phyloP scores from a whole-genome alignment of 306 rosid genomes.

The Potentilla sterilis region DNA sequence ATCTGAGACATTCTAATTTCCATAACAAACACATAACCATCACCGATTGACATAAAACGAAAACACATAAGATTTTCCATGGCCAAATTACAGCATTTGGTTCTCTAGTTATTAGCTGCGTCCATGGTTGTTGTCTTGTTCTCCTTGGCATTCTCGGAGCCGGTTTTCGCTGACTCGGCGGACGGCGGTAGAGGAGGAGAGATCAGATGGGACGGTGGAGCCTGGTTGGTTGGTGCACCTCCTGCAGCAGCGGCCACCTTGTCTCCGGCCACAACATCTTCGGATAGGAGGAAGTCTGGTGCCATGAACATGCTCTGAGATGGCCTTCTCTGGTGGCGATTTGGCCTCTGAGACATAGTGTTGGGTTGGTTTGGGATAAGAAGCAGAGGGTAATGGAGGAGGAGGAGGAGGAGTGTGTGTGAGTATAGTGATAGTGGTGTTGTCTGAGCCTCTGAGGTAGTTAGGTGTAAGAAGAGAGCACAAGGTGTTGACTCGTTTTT shows the following conservation, averaged over 20 bases:
- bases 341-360: slow-evolving; percentile 33
- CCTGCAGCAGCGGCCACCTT: slow-evolving; percentile 5
- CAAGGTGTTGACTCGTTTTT: slow-evolving; percentile 10
- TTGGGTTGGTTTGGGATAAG: slow-evolving; percentile 3
- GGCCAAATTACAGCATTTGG: not conserved
- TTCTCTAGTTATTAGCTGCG: slow-evolving; percentile 5
- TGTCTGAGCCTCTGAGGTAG: slow-evolving; percentile 1
- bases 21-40: not conserved
- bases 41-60: not conserved
- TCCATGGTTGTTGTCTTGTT: not conserved
- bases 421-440: not conserved
- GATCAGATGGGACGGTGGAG: not conserved
- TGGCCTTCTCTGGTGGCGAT: slow-evolving; percentile 44
- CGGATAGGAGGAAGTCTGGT: slow-evolving; percentile 25
- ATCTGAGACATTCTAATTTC: slow-evolving; percentile 9
- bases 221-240: slow-evolving; percentile 10
- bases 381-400: not conserved
- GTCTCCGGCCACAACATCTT: slow-evolving; percentile 6
- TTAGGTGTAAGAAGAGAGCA: slow-evolving; percentile 5
- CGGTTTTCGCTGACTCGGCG: not conserved
- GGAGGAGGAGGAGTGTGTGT: not conserved
- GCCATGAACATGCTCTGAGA: slow-evolving; percentile 36
- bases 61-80: not conserved
- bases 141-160: slow-evolving; percentile 3
- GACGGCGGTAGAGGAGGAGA: slow-evolving; percentile 16